Evolutionary conservation across 2,329 filamentous ascomycete genomes (phyloP), one percentile per base, ranked within the genome.

Genomic region (Cercospora janseana): DNA sequence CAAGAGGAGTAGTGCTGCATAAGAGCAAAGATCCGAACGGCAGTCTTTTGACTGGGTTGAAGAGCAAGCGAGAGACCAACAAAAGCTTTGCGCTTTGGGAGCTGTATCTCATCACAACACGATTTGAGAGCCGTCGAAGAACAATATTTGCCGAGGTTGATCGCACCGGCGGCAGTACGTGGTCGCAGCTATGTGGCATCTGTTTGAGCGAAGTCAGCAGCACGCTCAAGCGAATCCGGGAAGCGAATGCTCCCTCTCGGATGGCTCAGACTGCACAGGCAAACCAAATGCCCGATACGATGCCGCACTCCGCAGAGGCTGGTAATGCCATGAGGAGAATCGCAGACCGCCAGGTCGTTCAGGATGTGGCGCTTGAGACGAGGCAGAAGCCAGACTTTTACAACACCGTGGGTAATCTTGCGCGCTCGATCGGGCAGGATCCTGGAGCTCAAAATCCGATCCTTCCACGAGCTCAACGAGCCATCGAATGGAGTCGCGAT

Each of bases 1-100:
- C 58, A 3, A 28, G 48, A 24, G 65, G 64, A 3, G 53, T 51
- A 4, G 44, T 65, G 2, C 26, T 65, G 6, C 59, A 62, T 15
- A 58, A 58, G 46, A 63, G 61, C 35, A 55, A 52, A 26, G 91
- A 96, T 68, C 88, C 92, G 1, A 97, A 95, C 63, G 90, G 89
- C 27, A 95, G 88, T 65, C 75, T 97, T 21, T 69, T 97, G 41
- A 89, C 84, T 49, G 92, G 92, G 0, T 69, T 97, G 37, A 91
- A 85, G 66, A 85, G 85, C 57, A 93, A 90, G 71, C 93, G 92
- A 68, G 77, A 88, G 6, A 76, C 87, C 7, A 82, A 88, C 53
- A 84, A 87, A 79, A 79, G 82, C 0, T 95, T 94, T 67, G 91
- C 92, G 12, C 86, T 95, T 69, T 95, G 91, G 91, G 92, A 97